phyloP scores from a whole-genome alignment of 257 asterid species.

The Solanum rostratum region DNA sequence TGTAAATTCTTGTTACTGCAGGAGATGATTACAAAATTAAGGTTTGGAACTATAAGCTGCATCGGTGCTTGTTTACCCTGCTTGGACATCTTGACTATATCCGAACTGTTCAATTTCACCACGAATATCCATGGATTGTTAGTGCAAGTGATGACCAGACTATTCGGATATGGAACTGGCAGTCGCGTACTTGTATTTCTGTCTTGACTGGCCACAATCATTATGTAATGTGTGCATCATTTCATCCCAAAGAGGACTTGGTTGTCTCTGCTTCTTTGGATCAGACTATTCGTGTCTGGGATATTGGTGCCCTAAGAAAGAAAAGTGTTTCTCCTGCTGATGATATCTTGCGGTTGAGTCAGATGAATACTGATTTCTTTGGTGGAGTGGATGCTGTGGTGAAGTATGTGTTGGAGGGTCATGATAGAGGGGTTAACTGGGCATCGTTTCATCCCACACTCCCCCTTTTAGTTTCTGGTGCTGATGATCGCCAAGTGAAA shows the following conservation, averaged over 20 bases:
- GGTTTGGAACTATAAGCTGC: slow-evolving; percentile 96
- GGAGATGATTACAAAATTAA: slow-evolving; percentile 98
- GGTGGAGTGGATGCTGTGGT: slow-evolving; percentile 99
- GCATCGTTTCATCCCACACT: slow-evolving; percentile 96
- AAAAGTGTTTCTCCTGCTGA: slow-evolving; percentile 91
- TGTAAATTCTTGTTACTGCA: slow-evolving; percentile 22
- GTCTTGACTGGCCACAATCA: slow-evolving; percentile 98
- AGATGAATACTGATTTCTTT: slow-evolving; percentile 89
- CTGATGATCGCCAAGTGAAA: slow-evolving; percentile 97
- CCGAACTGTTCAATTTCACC: slow-evolving; percentile 95
- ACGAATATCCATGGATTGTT: slow-evolving; percentile 96
- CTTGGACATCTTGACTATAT: slow-evolving; percentile 98
- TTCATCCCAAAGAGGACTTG: slow-evolving; percentile 93
- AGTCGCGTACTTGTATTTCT: slow-evolving; percentile 87
- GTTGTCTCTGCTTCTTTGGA: slow-evolving; percentile 98
- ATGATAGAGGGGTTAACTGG: slow-evolving; percentile 97
- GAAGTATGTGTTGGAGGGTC: slow-evolving; percentile 96
- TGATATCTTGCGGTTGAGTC: slow-evolving; percentile 74
- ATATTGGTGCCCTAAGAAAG: slow-evolving; percentile 86
- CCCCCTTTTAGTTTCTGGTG: slow-evolving; percentile 95
- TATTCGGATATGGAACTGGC: slow-evolving; percentile 99
- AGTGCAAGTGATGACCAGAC: slow-evolving; percentile 99
- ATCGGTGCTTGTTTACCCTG: slow-evolving; percentile 86
- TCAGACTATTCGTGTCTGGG: slow-evolving; percentile 99
- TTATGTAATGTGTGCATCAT: slow-evolving; percentile 94